These are phyloP conservation scores for Auriculariales sp. DNA, from an alignment of 768 basidiomycete species.

Conservation along the genomic window DNA sequence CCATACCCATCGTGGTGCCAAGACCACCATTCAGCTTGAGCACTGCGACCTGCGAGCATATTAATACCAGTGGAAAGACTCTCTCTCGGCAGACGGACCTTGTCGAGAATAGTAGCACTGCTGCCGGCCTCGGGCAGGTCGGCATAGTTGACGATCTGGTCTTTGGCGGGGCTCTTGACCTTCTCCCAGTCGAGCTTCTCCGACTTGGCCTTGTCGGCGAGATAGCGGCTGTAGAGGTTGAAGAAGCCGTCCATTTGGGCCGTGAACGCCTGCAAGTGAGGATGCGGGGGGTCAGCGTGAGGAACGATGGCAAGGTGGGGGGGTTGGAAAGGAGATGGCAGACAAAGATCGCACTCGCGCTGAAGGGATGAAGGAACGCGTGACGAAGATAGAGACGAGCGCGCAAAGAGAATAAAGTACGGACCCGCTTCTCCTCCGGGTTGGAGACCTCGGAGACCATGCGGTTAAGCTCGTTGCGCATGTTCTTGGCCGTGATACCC, in stretches of 20 bases:
- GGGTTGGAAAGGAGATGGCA: no score
- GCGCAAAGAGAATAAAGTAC: not conserved
- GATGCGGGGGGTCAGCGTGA: constrained; percentile 12
- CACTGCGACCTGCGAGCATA: no score
- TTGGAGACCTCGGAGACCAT: constrained; percentile 83
- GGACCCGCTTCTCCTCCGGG: constrained; percentile 72
- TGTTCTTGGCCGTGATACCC: constrained; percentile 84
- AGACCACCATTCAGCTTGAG: constrained; percentile 93
- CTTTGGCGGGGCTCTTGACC: constrained; percentile 73
- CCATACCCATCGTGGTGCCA: constrained; percentile 83
- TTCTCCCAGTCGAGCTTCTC: constrained; percentile 82
- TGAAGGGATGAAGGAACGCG: not conserved
- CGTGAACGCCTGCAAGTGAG: constrained; percentile 61
- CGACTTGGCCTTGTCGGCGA: constrained; percentile 74
- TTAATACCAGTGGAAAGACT: no score
- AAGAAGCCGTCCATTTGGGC: constrained; percentile 95
- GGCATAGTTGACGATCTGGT: constrained; percentile 77
- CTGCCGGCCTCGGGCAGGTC: constrained; percentile 45
- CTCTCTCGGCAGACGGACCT: no score
- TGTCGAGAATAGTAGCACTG: constrained; percentile 56
- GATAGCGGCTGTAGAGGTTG: constrained; percentile 89
- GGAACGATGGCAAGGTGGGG: constrained; percentile 4
- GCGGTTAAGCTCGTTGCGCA: constrained; percentile 94
- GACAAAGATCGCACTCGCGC: no score
- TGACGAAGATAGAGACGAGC: not conserved